Evolutionary conservation across 495 filamentous ascomycete genomes (phyloP).

Genomic region (Hapsidospora chrysogenum): DNA sequence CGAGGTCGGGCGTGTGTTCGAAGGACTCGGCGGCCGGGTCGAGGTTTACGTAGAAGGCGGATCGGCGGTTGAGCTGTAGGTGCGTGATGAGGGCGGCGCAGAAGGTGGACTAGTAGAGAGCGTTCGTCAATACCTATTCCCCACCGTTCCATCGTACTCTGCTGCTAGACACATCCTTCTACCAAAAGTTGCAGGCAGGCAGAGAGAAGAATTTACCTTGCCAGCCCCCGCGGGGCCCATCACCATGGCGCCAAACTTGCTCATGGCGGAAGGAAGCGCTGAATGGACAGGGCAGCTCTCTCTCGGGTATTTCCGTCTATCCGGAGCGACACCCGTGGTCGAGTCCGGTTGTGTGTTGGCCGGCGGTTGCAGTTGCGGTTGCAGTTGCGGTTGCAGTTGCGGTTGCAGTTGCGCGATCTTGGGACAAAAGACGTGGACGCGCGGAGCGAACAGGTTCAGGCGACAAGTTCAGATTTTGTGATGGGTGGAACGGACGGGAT

Average conservation of each 20-base stretch:
- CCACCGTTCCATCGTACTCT: neutral
- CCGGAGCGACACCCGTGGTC: too few species aligned
- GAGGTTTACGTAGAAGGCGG: constrained; percentile 89
- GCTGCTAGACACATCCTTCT: too few species aligned
- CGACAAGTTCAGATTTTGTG: too few species aligned
- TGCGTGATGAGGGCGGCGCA: constrained; percentile 87
- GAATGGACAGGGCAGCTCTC: too few species aligned
- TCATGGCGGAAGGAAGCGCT: constrained; percentile 60
- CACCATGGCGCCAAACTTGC: constrained; percentile 84
- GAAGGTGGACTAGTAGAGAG: constrained; percentile 58
- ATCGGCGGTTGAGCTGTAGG: constrained; percentile 72
- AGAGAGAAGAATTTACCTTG: constrained; percentile 37
- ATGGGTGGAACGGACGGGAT: too few species aligned
- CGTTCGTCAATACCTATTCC: neutral
- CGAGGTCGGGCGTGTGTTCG: constrained; percentile 78
- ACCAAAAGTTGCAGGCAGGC: neutral
- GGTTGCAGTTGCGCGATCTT: too few species aligned
- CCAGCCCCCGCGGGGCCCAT: constrained; percentile 86
- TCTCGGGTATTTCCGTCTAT: too few species aligned
- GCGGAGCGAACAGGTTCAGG: too few species aligned
- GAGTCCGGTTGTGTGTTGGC: too few species aligned
- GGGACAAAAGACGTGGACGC: too few species aligned
- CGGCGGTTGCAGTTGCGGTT: too few species aligned
- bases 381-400: too few species aligned
- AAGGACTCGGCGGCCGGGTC: constrained; percentile 93